Conservation (phyloP, 352 stramenopile genomes). For the Phytophthora sansomeana region DNA sequence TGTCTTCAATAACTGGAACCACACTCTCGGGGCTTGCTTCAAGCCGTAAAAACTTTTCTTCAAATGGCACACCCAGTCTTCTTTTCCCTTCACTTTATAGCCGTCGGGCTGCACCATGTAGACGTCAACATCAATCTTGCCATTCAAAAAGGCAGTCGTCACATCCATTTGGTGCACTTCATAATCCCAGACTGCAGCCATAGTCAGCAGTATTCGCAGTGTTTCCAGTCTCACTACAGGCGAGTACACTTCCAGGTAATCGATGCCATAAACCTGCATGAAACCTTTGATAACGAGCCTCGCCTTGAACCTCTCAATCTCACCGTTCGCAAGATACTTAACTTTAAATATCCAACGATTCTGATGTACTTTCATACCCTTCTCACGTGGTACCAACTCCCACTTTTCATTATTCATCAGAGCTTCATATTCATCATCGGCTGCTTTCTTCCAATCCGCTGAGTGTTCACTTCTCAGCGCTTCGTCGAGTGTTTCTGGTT, state of each 20-base stretch:
- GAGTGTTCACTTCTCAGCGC: neutral
- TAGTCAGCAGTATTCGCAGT: constrained; percentile 11
- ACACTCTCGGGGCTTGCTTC: neutral
- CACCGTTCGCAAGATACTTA: neutral
- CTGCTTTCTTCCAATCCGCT: neutral
- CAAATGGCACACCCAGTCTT: neutral
- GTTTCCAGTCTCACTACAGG: constrained; percentile 9
- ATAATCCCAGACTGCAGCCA: constrained; percentile 15
- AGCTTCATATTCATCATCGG: neutral
- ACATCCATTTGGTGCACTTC: constrained; percentile 14
- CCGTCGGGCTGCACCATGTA: constrained; percentile 1
- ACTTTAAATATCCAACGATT: constrained; percentile 7
- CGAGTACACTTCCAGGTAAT: constrained; percentile 10
- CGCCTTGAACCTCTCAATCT: constrained; percentile 2
- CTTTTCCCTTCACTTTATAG: neutral
- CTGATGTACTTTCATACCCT: constrained; percentile 3
- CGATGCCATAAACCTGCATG: constrained; percentile 8
- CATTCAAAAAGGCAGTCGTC: neutral
- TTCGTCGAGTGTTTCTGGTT: too few relatives aligned
- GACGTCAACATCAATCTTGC: neutral
- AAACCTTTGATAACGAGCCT: constrained; percentile 5
- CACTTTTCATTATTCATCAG: neutral
- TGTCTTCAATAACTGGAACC: constrained; percentile 18
- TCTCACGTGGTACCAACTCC: neutral
- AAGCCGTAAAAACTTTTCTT: neutral